Base-by-base conservation (phyloP, 352 stramenopile species). In the Phytopythium oedochilum region DNA sequence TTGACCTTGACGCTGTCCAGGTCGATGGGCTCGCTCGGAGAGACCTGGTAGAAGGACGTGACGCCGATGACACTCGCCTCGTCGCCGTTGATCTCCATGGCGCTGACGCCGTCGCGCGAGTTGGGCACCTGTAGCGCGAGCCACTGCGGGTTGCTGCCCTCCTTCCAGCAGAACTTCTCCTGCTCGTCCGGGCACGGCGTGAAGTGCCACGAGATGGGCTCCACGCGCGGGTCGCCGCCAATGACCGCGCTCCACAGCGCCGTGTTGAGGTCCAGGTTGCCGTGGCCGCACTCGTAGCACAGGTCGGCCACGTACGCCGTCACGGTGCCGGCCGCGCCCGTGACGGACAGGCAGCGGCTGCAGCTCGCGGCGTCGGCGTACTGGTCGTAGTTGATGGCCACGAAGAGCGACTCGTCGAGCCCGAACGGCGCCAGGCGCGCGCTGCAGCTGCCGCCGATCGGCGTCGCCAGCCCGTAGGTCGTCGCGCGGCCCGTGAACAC, bases 21-120 rank as follows among this genome's bases (percentile, higher is more conserved):
- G 48, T 74, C 63, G n/a, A 74, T 66, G 14, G 55, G 52, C 25
- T 68, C 63, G 18, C 55, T 55, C n/a, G 66, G 62, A 26, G 66
- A 55, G 3, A 74, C 55, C 28, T 74, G 66, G 48, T 71, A 98
- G 71, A 98, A 98, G 71, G 93, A 98, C 59, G 96, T 89, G 38
- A 98, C 92, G 2, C 71, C 71, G 39, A 80, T 80, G n/a, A 79
- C 60, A 34, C 67, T 52, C 10, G 65, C 67, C 26, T 78, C 63
- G 17, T 63, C 56, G 23, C 67, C 70, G 35, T 70, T 71, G 53
- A 85, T 83, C 43, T 80, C 65, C 66, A 87, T 76, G 15, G 44
- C 50, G 40, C 73, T 65, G 31, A 89, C 64, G 28, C 71, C 73
- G 39, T 73, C 61, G 20, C 63, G 58, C 4, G 73, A 83, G 63